Conservation (phyloP, 768 basidiomycete genomes). For the Serendipita sp. region DNA sequence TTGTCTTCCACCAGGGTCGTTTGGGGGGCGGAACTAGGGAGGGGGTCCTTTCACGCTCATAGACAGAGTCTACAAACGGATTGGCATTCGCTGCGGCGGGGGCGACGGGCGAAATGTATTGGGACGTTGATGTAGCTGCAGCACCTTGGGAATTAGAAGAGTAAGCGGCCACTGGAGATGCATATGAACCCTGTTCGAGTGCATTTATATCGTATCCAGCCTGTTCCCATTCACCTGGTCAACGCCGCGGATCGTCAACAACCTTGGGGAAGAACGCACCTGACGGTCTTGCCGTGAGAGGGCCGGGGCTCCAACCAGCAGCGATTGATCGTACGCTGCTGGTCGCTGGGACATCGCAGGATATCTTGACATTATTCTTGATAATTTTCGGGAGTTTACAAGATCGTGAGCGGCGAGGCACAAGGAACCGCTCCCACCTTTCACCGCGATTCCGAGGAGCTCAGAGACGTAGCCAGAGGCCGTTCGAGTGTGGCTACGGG, state of each 20-base stretch:
- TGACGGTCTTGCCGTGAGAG: slow-evolving; percentile 1
- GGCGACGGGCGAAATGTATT: not conserved
- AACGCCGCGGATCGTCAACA: not conserved
- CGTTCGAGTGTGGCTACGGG: too few species aligned
- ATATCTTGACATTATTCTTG: slow-evolving; percentile 5
- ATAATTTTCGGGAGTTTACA: not conserved
- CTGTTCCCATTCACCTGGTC: not conserved
- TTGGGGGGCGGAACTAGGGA: not conserved
- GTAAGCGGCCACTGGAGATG: not conserved
- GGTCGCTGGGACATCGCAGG: not conserved
- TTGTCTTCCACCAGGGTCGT: not conserved
- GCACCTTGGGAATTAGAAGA: not conserved
- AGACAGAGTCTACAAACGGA: not conserved
- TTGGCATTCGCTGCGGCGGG: not conserved
- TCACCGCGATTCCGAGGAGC: too few species aligned
- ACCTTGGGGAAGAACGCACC: not conserved
- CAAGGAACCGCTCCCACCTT: too few species aligned
- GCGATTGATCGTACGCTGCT: not conserved
- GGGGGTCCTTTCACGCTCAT: not conserved
- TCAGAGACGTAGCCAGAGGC: too few species aligned
- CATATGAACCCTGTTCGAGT: not conserved
- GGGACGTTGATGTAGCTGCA: not conserved
- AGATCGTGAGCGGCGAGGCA: not conserved
- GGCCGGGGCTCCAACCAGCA: not conserved
- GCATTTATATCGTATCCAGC: slow-evolving; percentile 7